Evolutionary conservation across 2,329 filamentous ascomycete genomes (phyloP).

Genomic region (Esteya vermicola): DNA sequence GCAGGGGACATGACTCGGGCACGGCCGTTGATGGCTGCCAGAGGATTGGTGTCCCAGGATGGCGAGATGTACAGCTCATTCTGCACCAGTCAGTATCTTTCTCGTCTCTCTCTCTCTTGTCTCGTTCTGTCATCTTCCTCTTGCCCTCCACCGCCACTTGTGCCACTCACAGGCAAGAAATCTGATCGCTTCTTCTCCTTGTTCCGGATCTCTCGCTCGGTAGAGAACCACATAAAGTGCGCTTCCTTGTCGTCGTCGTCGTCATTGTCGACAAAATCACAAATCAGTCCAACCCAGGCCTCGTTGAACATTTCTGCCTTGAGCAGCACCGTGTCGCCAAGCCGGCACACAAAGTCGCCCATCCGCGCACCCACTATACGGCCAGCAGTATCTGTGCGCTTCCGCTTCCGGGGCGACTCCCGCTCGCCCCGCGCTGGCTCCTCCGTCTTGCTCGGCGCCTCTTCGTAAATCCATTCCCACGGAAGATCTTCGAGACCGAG

Average conservation of each 20-base stretch:
- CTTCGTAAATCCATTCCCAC: constrained; percentile 68
- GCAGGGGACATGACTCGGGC: constrained; percentile 64
- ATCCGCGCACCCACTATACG: constrained; percentile 70
- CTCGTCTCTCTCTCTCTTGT: not conserved
- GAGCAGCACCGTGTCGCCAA: constrained; percentile 76
- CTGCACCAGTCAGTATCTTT: constrained; percentile 20
- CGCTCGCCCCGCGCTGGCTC: not conserved
- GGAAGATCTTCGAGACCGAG: constrained; percentile 56
- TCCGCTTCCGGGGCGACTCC: constrained; percentile 12
- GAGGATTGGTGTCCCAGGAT: constrained; percentile 73
- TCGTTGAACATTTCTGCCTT: constrained; percentile 79
- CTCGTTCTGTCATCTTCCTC: not conserved
- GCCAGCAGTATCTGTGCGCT: constrained; percentile 20
- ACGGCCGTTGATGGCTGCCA: constrained; percentile 82
- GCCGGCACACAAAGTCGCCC: constrained; percentile 62
- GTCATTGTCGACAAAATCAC: constrained; percentile 62
- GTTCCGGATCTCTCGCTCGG: constrained; percentile 76
- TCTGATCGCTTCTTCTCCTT: constrained; percentile 71
- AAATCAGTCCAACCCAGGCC: constrained; percentile 84
- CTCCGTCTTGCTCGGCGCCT: constrained; percentile 5
- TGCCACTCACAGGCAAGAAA: constrained; percentile 50
- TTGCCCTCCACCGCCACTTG: no score
- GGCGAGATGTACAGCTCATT: constrained; percentile 89
- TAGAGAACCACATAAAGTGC: constrained; percentile 92
- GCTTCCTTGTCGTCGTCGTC: constrained; percentile 57